A percentile compares a stretch with the other conserved stretches of the same genome.
Evolutionary conservation across 257 asterid species (phyloP).

Genomic region (Fraxinus anomala): DNA sequence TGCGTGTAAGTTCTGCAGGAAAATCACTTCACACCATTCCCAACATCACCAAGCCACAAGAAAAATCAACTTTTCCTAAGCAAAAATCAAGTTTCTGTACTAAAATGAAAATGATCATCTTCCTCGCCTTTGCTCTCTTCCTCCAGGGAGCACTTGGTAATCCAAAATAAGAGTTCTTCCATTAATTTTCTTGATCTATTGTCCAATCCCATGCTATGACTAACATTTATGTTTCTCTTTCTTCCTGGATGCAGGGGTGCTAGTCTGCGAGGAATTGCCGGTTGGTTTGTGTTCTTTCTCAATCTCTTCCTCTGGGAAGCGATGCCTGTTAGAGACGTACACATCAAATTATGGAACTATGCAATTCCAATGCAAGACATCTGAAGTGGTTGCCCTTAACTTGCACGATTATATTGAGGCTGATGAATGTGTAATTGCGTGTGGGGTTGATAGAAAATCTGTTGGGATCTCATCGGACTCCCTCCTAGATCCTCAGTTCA

Average conservation of each 20-base stretch:
- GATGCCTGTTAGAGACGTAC: constrained; percentile 39
- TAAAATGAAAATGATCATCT: not conserved
- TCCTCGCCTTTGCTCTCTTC: not conserved
- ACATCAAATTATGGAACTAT: constrained; percentile 6
- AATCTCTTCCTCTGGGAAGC: constrained; percentile 33
- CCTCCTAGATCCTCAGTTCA: constrained; percentile 24
- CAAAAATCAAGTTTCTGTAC: not conserved
- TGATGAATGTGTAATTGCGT: constrained; percentile 31
- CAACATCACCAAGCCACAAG: not conserved
- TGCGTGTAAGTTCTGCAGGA: not conserved
- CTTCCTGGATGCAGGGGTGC: constrained; percentile 23
- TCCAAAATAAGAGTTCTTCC: not conserved
- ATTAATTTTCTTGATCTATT: not conserved
- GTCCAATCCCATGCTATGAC: not conserved
- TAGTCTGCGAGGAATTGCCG: constrained; percentile 36
- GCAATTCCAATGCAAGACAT: constrained; percentile 33
- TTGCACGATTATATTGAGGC: constrained; percentile 25
- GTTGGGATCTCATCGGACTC: constrained; percentile 40
- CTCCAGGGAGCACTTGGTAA: constrained; percentile 14
- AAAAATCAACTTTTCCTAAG: not conserved
- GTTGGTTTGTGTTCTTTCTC: constrained; percentile 35
- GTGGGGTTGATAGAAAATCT: constrained; percentile 33
- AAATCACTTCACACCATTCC: not conserved
- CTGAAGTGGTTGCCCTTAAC: constrained; percentile 18
- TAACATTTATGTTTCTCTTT: not conserved